Conservation (phyloP, 2,329 filamentous ascomycete species). For the Alternaria consortialis region DNA sequence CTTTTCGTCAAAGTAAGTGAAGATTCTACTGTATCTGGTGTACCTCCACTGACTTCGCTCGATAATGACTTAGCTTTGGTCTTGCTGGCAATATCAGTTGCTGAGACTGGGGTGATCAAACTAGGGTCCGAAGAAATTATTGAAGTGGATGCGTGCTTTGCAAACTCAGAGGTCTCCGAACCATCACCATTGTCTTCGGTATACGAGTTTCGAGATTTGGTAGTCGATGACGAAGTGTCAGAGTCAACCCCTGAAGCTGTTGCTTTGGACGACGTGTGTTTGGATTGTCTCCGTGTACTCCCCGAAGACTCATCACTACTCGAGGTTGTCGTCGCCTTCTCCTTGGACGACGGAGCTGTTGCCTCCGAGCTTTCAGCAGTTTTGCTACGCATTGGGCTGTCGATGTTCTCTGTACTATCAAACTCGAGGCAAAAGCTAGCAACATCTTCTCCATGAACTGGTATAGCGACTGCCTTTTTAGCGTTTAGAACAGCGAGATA, state of each 20-base stretch:
- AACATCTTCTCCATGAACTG: slow-evolving; percentile 4
- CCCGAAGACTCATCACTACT: background rate
- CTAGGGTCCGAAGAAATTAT: background rate
- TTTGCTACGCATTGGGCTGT: background rate
- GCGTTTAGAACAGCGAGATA: background rate
- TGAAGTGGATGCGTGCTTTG: background rate
- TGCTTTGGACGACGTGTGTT: background rate
- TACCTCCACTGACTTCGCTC: background rate
- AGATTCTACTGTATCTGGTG: background rate
- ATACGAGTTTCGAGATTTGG: background rate
- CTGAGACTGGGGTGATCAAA: background rate
- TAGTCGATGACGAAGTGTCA: background rate
- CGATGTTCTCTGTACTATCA: background rate
- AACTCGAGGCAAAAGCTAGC: background rate
- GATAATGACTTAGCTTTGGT: background rate
- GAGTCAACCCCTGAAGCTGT: background rate
- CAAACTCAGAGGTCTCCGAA: background rate
- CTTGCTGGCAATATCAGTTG: background rate
- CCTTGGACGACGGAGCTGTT: background rate
- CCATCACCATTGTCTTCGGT: background rate
- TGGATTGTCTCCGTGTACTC: background rate
- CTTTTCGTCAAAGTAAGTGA: background rate
- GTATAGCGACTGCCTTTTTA: background rate
- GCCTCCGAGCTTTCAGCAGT: accelerated
- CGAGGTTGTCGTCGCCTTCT: accelerated